These are phyloP conservation scores for Neonothopanus nambi DNA, from an alignment of 1,284 basidiomycete genomes.

Conservation along the genomic window DNA sequence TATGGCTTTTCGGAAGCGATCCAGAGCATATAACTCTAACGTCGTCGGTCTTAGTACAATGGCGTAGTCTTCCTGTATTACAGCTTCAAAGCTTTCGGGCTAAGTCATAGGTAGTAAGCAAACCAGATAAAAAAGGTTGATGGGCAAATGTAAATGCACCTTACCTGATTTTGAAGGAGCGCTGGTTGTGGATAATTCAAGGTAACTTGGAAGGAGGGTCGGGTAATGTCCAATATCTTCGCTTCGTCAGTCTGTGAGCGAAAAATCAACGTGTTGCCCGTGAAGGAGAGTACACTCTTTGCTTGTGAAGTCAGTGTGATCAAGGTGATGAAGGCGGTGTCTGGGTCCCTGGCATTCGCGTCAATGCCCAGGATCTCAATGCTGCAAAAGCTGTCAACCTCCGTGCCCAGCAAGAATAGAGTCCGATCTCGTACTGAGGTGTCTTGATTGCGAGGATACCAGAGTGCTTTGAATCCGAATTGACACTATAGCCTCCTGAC, in stretches of 20 bases:
- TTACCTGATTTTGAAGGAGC: conserved; percentile 12
- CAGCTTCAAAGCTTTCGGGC: conserved; percentile 36
- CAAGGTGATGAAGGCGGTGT: conserved; percentile 36
- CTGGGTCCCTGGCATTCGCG: conserved; percentile 31
- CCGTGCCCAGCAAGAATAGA: not conserved
- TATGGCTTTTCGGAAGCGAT: conserved; percentile 19
- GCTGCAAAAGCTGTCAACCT: conserved; percentile 21
- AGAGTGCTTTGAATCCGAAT: conserved; percentile 30
- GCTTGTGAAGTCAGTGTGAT: conserved; percentile 28
- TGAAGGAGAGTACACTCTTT: conserved; percentile 33
- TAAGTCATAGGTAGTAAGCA: conserved; percentile 15
- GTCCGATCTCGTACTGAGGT: conserved; percentile 33
- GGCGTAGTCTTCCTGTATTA: conserved; percentile 40
- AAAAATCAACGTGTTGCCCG: conserved; percentile 37
- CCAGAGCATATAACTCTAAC: conserved; percentile 41
- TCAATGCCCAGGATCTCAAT: conserved; percentile 39
- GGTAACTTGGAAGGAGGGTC: conserved; percentile 27
- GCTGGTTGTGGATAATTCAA: conserved; percentile 27
- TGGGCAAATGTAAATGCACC: conserved; percentile 4
- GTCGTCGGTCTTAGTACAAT: conserved; percentile 40
- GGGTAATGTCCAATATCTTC: conserved; percentile 29
- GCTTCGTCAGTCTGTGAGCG: conserved; percentile 31
- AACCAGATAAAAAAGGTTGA: not conserved
- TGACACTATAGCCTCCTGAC: conserved; percentile 42
- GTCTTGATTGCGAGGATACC: conserved; percentile 41